Evolutionary conservation across 768 basidiomycete genomes (phyloP).

Genomic region (Termitomyces sp.): DNA sequence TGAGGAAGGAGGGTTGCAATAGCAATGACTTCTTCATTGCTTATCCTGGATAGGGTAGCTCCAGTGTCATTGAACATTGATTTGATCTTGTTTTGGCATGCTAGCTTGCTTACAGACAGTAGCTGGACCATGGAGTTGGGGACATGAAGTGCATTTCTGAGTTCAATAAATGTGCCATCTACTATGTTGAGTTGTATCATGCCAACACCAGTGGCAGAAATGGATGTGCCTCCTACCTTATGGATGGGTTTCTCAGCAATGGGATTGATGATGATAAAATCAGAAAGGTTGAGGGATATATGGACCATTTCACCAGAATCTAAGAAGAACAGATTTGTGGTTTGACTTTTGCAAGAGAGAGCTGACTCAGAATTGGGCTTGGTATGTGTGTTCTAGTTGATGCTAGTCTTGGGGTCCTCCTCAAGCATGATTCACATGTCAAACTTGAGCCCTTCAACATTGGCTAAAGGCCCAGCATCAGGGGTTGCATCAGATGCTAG

Average conservation of each 20-base stretch:
- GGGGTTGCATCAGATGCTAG: not conserved
- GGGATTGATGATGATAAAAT: not conserved
- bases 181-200: not conserved
- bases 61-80: not conserved
- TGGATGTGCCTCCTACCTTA: not conserved
- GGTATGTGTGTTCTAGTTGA: not conserved
- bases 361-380: not conserved
- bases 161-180: not conserved
- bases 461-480: not conserved
- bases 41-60: not conserved
- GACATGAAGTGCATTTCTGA: too few relatives aligned
- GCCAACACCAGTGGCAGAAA: not conserved
- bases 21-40: not conserved
- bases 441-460: not conserved
- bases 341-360: not conserved
- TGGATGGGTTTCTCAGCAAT: not conserved
- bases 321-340: too few relatives aligned
- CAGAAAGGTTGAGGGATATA: not conserved
- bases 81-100: not conserved
- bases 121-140: not conserved
- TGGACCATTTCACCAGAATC: not conserved
- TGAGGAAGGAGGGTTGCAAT: not conserved
- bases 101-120: not conserved
- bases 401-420: not conserved
- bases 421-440: not conserved